Percentiles rank a stretch among this genome's conserved stretches.
Evolutionary conservation across 768 basidiomycete genomes (phyloP).

Genomic region (Paxillus involutus): DNA sequence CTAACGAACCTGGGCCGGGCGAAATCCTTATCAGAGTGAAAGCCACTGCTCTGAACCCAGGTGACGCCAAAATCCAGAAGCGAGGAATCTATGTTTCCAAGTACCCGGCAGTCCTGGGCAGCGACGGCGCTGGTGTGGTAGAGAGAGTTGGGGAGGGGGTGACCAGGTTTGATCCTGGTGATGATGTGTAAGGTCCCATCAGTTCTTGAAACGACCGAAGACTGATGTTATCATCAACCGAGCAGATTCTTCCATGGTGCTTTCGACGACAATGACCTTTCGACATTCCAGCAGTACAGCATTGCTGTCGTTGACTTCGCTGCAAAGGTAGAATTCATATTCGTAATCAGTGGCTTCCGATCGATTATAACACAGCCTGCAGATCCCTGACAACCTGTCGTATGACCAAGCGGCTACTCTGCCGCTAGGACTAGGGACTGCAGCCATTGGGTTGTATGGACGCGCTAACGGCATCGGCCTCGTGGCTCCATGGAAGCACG

Average conservation of each 20-base stretch:
- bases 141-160: slow-evolving; percentile 53
- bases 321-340: slow-evolving; percentile 34
- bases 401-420: slow-evolving; percentile 51
- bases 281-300: slow-evolving; percentile 47
- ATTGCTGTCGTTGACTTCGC: slow-evolving; percentile 39
- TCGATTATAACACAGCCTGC: slow-evolving; percentile 8
- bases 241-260: slow-evolving; percentile 41
- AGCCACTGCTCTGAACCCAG: slow-evolving; percentile 51
- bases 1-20: slow-evolving; percentile 44
- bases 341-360: neutral
- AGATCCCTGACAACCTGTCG: slow-evolving; percentile 48
- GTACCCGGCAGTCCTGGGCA: slow-evolving; percentile 48
- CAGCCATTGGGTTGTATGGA: slow-evolving; percentile 50
- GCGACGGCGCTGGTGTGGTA: slow-evolving; percentile 52
- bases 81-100: slow-evolving; percentile 36
- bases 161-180: slow-evolving; percentile 46
- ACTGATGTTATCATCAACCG: slow-evolving; percentile 25
- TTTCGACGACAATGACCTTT: slow-evolving; percentile 36
- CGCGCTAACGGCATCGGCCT: slow-evolving; percentile 41
- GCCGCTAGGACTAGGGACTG: slow-evolving; percentile 48
- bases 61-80: slow-evolving; percentile 52
- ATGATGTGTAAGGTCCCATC: slow-evolving; percentile 46
- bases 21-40: slow-evolving; percentile 49
- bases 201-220: slow-evolving; percentile 1
- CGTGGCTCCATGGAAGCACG: slow-evolving; percentile 36